phyloP scores from a whole-genome alignment of 2,329 filamentous ascomycete genomes.

The Cercospora canescens region DNA sequence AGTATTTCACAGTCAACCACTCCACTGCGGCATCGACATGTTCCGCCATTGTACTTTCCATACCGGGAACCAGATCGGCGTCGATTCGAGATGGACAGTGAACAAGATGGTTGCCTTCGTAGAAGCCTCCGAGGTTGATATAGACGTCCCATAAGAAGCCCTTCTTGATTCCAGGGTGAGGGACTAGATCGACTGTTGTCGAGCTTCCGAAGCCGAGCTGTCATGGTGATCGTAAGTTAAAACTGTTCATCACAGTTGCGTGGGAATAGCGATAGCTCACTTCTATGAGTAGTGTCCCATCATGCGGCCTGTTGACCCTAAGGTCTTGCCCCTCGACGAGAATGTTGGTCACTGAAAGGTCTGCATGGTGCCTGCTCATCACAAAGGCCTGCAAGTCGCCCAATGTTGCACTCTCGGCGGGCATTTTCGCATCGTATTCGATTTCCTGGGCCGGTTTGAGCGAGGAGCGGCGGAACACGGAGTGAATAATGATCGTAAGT shows the following conservation, averaged over 20 bases:
- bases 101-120: neutral
- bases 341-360: neutral
- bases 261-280: neutral
- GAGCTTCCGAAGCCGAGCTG: neutral
- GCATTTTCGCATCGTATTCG: neutral
- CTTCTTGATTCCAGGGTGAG: neutral
- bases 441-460: neutral
- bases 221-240: neutral
- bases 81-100: neutral
- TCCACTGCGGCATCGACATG: neutral
- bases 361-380: neutral
- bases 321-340: neutral
- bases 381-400: neutral
- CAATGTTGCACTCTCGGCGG: neutral
- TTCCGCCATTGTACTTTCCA: neutral
- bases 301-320: neutral
- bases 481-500: too few species aligned
- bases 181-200: neutral
- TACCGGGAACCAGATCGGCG: neutral
- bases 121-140: neutral
- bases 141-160: neutral
- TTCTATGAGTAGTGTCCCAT: neutral
- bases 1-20: neutral
- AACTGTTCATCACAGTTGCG: neutral
- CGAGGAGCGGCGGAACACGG: neutral